These are phyloP conservation scores for Suillus luteus DNA, from an alignment of 768 basidiomycete species.

Conservation along the genomic window DNA sequence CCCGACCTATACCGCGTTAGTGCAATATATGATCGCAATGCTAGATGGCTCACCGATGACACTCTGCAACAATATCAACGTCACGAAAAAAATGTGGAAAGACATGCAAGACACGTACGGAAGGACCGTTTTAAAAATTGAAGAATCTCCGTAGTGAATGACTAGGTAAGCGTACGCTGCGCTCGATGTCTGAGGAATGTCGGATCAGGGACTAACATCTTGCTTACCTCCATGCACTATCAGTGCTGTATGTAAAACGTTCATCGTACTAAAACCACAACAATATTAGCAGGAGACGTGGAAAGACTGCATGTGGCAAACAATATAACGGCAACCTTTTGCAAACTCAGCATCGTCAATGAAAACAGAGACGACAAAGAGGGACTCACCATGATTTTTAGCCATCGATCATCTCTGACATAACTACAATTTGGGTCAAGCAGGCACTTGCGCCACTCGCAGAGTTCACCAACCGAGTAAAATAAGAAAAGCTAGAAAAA, in stretches of 20 bases:
- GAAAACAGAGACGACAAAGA: not conserved
- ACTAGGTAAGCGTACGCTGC: constrained; percentile 2
- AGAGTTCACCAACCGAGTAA: constrained; percentile 1
- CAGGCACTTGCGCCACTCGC: not conserved
- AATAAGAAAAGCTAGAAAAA: constrained; percentile 2
- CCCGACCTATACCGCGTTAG: not conserved
- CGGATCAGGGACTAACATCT: not conserved
- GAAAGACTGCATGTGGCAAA: not conserved
- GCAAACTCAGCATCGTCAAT: not conserved
- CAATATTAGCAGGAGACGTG: not conserved
- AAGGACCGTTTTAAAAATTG: not conserved
- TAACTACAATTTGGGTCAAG: constrained; percentile 1
- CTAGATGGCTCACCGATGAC: not conserved
- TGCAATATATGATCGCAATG: not conserved
- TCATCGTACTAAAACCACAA: not conserved
- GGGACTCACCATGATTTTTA: not conserved
- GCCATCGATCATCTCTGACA: constrained; percentile 8
- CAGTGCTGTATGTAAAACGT: not conserved
- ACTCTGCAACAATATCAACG: not conserved
- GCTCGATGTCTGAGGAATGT: not conserved
- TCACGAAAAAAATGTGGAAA: not conserved
- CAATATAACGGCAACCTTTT: constrained; percentile 3
- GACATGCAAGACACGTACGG: not conserved
- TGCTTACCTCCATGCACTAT: constrained; percentile 7
- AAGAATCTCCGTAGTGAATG: not conserved